These are phyloP conservation scores for Annulohypoxylon truncatum DNA, from an alignment of 2,329 filamentous ascomycete genomes.

Conservation along the genomic window DNA sequence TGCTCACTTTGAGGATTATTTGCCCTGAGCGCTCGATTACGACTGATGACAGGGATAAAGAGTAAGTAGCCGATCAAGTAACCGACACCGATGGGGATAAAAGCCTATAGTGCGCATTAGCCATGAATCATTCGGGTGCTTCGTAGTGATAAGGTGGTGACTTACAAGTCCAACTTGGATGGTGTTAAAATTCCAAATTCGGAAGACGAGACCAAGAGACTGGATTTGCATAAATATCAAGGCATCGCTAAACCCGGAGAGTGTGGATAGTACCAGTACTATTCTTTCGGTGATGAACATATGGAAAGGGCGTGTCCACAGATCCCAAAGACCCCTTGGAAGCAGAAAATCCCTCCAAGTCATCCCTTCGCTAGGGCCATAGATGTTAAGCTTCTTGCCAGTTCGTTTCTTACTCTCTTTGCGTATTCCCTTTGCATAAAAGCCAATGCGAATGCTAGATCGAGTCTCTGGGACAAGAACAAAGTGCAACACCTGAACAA, in stretches of 20 bases:
- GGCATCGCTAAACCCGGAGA: constrained; percentile 72
- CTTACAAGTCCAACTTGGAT: constrained; percentile 46
- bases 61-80: constrained; percentile 70
- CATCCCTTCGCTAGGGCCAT: constrained; percentile 61
- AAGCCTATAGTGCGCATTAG: constrained; percentile 43
- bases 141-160: background rate
- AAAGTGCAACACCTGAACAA: constrained; percentile 64
- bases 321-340: constrained; percentile 56
- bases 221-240: constrained; percentile 76
- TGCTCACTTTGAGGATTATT: constrained; percentile 59
- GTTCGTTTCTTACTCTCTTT: constrained; percentile 45
- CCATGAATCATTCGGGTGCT: background rate
- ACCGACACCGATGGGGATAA: constrained; percentile 62
- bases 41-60: constrained; percentile 63
- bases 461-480: constrained; percentile 70
- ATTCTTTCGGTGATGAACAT: constrained; percentile 73
- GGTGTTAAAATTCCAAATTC: constrained; percentile 67
- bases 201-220: constrained; percentile 69
- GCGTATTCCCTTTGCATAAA: constrained; percentile 66
- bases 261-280: constrained; percentile 67
- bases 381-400: constrained; percentile 56
- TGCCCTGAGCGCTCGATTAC: constrained; percentile 55
- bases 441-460: constrained; percentile 66
- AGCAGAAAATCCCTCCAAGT: constrained; percentile 52
- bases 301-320: constrained; percentile 71